Base-by-base conservation (phyloP, 176 grass and related monocot genomes). In the Guadua angustifolia region DNA sequence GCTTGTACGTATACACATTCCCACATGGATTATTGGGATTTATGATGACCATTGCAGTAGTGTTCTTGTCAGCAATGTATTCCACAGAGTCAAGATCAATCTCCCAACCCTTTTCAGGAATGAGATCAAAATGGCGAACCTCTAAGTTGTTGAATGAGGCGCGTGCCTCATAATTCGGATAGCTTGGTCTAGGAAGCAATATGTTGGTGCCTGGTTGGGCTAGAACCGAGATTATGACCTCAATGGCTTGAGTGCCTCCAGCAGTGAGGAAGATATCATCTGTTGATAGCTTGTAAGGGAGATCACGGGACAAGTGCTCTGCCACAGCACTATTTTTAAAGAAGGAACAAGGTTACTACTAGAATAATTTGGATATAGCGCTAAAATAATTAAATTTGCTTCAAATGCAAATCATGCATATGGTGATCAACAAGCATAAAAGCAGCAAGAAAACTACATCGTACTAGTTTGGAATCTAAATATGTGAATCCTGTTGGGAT, bases 21-120 rank as follows among this genome's bases (percentile, higher is more conserved):
- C 92, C 92, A 26, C 89, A 89, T 12, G 92, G 92, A 74, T 94
- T 94, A 16, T 88, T 86, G 8, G 92, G 92, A 25, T 91, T 94
- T 26, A 94, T 82, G 13, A 91, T 46, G 51, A 94, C 61, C 26
- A 94, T 87, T 0, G 92, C 92, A 0, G 56, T 58, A 17, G 92
- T 94, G 68, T 94, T 94, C 38, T 85, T 60, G 65, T 94, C 92
- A 1, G 92, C 92, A 7, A 91, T 79, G 4, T 81, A 25, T 51
- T 94, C 80, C 4, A 94, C 42, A 13, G 73, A 35, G 59, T 91
- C 77, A 0, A 91, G 49, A n/a, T 94, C 89, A 6, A 89, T 79
- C 51, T 94, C 89, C 92, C 92, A 94, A 0, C 84, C 81, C 17
- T 38, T 87, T 9, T 94, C 87, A 2, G 92, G 86, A 7, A 91